Base-by-base conservation (phyloP, 805 yeast genomes). In the Pichia nakasei region DNA sequence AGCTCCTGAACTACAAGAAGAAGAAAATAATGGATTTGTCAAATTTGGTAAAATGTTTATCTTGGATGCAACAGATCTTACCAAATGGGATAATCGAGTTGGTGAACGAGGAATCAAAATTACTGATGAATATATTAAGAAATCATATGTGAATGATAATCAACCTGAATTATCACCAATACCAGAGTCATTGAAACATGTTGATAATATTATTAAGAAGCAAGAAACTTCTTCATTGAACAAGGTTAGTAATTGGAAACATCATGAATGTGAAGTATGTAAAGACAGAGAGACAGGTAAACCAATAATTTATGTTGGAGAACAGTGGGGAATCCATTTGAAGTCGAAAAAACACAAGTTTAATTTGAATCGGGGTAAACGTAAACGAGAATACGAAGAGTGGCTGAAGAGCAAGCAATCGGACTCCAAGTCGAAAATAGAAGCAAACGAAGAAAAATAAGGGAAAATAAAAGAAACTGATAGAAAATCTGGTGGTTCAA, bases 61-160 rank as follows among this genome's bases (percentile, higher is more conserved):
- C 0, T 61, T 89, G 5, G 84, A 93, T 64, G 91, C 97, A 1
- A 76, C 93, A 0, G 82, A 87, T 58, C 60, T 91, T 40, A 24
- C 48, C 0, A 35, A 60, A 3, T 93, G 97, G 96, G 50, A 66
- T 4, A 51, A 57, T 1, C 60, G 61, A 5, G 96, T 87, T 1
- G 63, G 62, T 7, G 59, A 63, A 2, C 64, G 83, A 40, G 95
- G 95, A 0, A 47, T 67, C 1, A 39, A 41, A 0, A 76, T 87
- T 1, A 64, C 80, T 0, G 50, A 62, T 5, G 36, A 48, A 4
- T 66, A 64, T 43, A 22, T 61, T 4, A 39, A 46, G 5, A 32
- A 36, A 21, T 34, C 53, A 8, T 40, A 41, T 22, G 44, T 38
- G 12, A 19, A 34, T 15, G 39, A 15, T 2, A 35, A 32, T 1